Conservation (phyloP, 1,284 basidiomycete species). For the Trametes hirsuta region DNA sequence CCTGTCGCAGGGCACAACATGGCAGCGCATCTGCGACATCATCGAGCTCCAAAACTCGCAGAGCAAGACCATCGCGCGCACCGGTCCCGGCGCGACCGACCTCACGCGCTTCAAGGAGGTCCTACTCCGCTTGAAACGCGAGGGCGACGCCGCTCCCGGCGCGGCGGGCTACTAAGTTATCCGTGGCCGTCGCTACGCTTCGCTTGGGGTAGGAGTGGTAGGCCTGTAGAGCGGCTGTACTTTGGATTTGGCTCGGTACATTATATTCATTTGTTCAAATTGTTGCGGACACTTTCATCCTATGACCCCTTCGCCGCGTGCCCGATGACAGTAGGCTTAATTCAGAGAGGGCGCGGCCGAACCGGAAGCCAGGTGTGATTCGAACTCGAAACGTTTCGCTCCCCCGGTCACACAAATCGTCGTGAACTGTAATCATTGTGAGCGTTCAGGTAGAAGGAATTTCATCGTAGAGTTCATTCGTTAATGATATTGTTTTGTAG, state of each 20-base stretch:
- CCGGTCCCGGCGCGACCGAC: slow-evolving; percentile 89
- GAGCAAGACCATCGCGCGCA: slow-evolving; percentile 92
- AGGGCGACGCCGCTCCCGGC: slow-evolving; percentile 89
- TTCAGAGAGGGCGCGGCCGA: too few relatives aligned
- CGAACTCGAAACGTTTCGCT: too few relatives aligned
- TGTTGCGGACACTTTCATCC: slow-evolving; percentile 1
- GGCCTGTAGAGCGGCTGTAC: neutral
- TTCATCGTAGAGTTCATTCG: too few relatives aligned
- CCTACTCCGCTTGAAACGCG: slow-evolving; percentile 81
- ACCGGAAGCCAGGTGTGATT: too few relatives aligned
- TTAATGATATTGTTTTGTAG: too few relatives aligned
- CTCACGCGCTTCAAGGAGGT: slow-evolving; percentile 93
- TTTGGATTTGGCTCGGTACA: slow-evolving; percentile 9
- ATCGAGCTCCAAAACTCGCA: slow-evolving; percentile 95
- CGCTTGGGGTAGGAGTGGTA: neutral
- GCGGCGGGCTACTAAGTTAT: slow-evolving; percentile 82
- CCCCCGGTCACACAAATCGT: too few relatives aligned
- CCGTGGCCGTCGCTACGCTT: slow-evolving; percentile 6
- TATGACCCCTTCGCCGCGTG: too few relatives aligned
- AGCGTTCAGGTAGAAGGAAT: too few relatives aligned
- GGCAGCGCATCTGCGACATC: slow-evolving; percentile 90
- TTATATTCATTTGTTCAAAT: slow-evolving; percentile 8
- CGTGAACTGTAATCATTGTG: too few relatives aligned
- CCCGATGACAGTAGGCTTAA: too few relatives aligned
- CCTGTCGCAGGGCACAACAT: slow-evolving; percentile 91